phyloP scores from a whole-genome alignment of 768 basidiomycete species.

The Tulasnella sp. region DNA sequence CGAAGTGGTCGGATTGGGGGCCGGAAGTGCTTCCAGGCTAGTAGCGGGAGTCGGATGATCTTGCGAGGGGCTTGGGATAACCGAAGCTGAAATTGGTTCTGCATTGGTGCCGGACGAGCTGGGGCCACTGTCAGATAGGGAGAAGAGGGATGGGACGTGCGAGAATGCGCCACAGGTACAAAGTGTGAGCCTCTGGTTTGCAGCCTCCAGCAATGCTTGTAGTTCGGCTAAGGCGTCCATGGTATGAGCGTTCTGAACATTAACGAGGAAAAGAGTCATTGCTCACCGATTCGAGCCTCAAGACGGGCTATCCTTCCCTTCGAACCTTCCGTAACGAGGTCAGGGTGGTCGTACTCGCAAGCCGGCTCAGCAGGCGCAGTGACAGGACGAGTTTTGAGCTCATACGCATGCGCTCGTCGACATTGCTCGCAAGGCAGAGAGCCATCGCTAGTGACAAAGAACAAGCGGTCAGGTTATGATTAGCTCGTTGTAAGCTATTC shows the following conservation, averaged over 20 bases:
- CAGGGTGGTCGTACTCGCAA: conserved; percentile 19
- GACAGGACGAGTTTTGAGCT: conserved; percentile 1
- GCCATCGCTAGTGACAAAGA: background rate
- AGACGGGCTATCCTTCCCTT: conserved; percentile 12
- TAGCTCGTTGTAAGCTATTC: background rate
- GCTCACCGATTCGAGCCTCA: conserved; percentile 16
- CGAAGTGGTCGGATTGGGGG: background rate
- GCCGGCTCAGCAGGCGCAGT: background rate
- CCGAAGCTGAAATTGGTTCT: background rate
- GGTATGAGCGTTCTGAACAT: no score
- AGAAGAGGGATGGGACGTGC: background rate
- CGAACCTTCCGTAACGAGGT: conserved; percentile 11
- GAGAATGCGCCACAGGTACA: background rate
- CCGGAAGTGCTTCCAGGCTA: background rate
- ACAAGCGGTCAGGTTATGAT: background rate
- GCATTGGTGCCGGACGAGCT: background rate
- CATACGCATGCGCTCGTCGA: conserved; percentile 19
- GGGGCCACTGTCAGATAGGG: background rate
- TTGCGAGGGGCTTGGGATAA: background rate
- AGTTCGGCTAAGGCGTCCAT: conserved; percentile 6
- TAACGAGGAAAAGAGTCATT: background rate
- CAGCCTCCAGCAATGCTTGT: background rate
- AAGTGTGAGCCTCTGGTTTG: background rate
- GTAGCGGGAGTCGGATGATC: background rate
- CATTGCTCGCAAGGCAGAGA: conserved; percentile 7